Evolutionary conservation across 164 flowering plant genomes (phyloP).

Genomic region (Pachysandra terminalis): DNA sequence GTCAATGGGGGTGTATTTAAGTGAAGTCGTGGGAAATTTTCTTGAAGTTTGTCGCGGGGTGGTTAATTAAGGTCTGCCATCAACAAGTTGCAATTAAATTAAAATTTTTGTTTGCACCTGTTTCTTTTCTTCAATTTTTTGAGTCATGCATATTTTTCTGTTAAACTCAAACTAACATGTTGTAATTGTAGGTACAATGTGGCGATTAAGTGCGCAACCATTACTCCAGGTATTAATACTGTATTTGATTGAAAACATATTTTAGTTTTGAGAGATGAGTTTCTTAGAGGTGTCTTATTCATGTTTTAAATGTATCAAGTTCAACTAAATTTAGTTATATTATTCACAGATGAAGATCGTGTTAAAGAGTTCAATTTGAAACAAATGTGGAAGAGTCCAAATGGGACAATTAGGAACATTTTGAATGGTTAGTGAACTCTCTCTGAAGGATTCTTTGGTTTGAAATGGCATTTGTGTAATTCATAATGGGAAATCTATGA

Average conservation of each 20-base stretch:
- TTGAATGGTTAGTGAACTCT: slow-evolving; percentile 53
- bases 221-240: slow-evolving; percentile 63
- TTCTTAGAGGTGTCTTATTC: not conserved
- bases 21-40: too few species aligned
- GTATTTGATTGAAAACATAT: not conserved
- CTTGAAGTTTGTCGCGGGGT: too few species aligned
- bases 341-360: slow-evolving; percentile 65
- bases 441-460: not conserved
- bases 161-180: slow-evolving; percentile 6
- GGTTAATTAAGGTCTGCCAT: too few species aligned
- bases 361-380: slow-evolving; percentile 66
- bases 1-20: too few species aligned
- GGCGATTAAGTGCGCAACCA: slow-evolving; percentile 89
- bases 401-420: slow-evolving; percentile 82
- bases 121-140: not conserved
- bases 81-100: too few species aligned
- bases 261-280: not conserved
- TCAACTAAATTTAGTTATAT: not conserved
- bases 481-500: slow-evolving; percentile 1
- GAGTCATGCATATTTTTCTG: not conserved
- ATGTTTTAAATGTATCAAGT: not conserved
- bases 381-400: slow-evolving; percentile 86
- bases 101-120: not conserved
- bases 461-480: not conserved
- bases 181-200: slow-evolving; percentile 58